These are phyloP conservation scores for Lepidium aucheri DNA, from an alignment of 345 rosid genomes.

Conservation along the genomic window DNA sequence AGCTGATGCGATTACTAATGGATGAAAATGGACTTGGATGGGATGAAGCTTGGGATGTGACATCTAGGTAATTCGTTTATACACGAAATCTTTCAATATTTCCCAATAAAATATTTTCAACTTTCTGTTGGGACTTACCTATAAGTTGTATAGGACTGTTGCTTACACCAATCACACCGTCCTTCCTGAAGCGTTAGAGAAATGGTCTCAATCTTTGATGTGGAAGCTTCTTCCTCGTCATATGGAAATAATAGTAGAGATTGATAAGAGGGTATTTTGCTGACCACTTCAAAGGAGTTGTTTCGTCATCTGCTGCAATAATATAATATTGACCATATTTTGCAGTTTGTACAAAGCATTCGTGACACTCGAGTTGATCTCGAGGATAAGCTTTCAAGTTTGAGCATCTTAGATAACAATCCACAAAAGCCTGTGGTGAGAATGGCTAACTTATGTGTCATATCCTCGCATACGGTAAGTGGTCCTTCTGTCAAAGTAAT, in stretches of 20 bases:
- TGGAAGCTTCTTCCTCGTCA: constrained; percentile 99
- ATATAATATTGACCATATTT: constrained; percentile 1
- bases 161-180: constrained; percentile 98
- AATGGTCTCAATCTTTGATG: constrained; percentile 91
- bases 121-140: constrained; percentile 5
- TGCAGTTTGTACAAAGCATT: constrained; percentile 69
- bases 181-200: constrained; percentile 98
- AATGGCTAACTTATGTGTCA: constrained; percentile 96
- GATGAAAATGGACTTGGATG: constrained; percentile 92
- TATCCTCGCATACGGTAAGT: constrained; percentile 79
- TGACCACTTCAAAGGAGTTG: not conserved
- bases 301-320: constrained; percentile 7
- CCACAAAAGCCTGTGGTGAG: constrained; percentile 87
- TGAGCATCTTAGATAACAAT: constrained; percentile 76
- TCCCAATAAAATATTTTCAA: not conserved
- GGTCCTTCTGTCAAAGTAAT: not conserved
- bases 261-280: constrained; percentile 67
- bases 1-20: constrained; percentile 85
- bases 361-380: constrained; percentile 49
- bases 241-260: constrained; percentile 95
- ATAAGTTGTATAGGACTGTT: constrained; percentile 50
- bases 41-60: constrained; percentile 98
- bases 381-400: constrained; percentile 66
- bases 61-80: constrained; percentile 41
- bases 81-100: not conserved